Evolutionary conservation across 345 rosid genomes (phyloP), one percentile per base, ranked within the genome.

Genomic region (Linum tenue): DNA sequence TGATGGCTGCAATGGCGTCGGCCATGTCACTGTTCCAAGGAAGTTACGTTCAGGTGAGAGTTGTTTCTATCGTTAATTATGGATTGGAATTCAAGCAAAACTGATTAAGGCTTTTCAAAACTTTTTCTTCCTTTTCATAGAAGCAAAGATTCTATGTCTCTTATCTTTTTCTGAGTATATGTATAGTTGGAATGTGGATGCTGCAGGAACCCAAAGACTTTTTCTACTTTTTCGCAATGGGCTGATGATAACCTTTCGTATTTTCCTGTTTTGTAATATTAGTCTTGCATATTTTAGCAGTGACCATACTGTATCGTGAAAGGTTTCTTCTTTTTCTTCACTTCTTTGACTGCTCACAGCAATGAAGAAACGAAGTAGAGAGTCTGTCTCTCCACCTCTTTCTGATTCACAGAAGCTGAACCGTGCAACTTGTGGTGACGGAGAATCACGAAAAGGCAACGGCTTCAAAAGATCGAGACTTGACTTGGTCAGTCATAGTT

Each of bases 41-140:
- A 92, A 86, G 88, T 86, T 89, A 72, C 98, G 98, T 62, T 89
- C 98, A 81, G 96, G 98, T 92, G 31, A 22, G 31, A 1, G 31
- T 22, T 22, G 31, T 22, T 22, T 22, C 31, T 22, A 22, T 22
- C 31, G 31, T 22, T 39, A 64, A 73, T 66, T 76, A 69, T 74
- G 72, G 82, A 73, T 82, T 78, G 62, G 69, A 66, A 73, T 73
- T 72, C 70, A 80, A 83, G 90, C 82, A 77, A 83, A 64, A 75
- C 60, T 50, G 50, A 35, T 57, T 3, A 57, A 57, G 17, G 60
- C 17, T 15, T 35, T 35, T 57, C 36, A 22, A 22, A 22, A 22
- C 17, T 57, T 57, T 35, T 68, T 37, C 68, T 72, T 76, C 74
- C 81, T 81, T 81, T 84, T 72, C 57, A 43, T 58, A 68, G 79